These are phyloP conservation scores for Tolypocladium pustulatum DNA, from an alignment of 2,329 filamentous ascomycete species.

Conservation along the genomic window DNA sequence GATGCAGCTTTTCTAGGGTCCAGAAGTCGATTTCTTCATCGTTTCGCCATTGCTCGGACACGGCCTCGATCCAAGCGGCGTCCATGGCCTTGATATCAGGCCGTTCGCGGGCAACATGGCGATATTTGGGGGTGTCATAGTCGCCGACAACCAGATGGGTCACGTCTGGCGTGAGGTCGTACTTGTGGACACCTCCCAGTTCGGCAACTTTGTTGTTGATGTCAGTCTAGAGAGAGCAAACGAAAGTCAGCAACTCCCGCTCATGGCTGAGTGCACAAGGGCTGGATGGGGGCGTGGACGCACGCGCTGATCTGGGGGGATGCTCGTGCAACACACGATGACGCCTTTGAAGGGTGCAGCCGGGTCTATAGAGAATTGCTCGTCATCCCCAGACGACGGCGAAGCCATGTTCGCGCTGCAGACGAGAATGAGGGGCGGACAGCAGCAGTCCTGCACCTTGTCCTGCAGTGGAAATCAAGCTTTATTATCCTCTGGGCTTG, in stretches of 20 bases:
- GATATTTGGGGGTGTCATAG: slow-evolving; percentile 86
- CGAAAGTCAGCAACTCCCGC: background rate
- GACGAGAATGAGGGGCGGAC: background rate
- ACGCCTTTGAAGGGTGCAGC: slow-evolving; percentile 58
- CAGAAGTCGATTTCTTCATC: slow-evolving; percentile 68
- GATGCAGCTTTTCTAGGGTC: slow-evolving; percentile 56
- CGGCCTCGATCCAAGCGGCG: slow-evolving; percentile 73
- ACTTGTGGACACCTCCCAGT: slow-evolving; percentile 79
- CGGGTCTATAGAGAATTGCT: slow-evolving; percentile 35
- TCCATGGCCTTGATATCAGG: slow-evolving; percentile 77
- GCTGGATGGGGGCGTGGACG: slow-evolving; percentile 15
- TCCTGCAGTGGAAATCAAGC: background rate
- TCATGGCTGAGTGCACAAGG: background rate
- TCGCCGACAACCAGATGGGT: slow-evolving; percentile 90
- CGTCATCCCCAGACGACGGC: slow-evolving; percentile 12
- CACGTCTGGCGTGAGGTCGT: slow-evolving; percentile 90
- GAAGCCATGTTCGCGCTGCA: slow-evolving; percentile 16
- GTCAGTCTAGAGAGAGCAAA: slow-evolving; percentile 27
- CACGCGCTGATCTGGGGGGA: slow-evolving; percentile 70
- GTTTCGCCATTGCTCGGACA: slow-evolving; percentile 69
- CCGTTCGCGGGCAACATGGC: slow-evolving; percentile 83
- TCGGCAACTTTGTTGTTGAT: slow-evolving; percentile 57
- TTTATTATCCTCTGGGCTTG: background rate
- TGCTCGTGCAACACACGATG: slow-evolving; percentile 80
- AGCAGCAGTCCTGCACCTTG: background rate